Conservation (phyloP, 106 monocot genomes). For the Apostasia ramifera region DNA sequence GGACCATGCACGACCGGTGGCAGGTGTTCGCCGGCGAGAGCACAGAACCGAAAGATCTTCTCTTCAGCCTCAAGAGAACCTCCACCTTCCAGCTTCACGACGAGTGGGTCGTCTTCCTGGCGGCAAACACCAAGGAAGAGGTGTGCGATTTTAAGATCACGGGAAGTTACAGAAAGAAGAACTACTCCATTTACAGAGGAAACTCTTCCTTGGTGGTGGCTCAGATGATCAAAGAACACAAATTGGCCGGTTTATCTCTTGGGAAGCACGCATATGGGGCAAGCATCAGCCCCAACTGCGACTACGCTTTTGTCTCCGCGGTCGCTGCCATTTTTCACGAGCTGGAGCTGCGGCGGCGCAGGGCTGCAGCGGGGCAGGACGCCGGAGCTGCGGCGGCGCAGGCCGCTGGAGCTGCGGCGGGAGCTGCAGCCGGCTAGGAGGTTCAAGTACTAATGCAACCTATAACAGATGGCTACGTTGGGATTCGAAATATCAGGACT, state of each 20-base stretch:
- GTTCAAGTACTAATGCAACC: no score
- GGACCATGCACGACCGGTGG: neutral
- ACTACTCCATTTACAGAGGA: constrained; percentile 4
- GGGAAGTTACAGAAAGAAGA: constrained; percentile 7
- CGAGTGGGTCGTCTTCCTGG: constrained; percentile 5
- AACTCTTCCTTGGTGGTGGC: neutral
- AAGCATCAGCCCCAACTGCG: neutral
- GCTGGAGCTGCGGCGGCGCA: no score
- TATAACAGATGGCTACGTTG: no score
- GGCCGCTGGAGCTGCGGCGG: no score
- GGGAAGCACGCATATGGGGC: constrained; percentile 1
- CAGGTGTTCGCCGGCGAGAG: neutral
- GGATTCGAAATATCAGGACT: no score
- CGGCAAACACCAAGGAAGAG: neutral
- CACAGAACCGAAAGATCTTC: neutral
- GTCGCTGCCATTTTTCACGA: neutral
- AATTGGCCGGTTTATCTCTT: neutral
- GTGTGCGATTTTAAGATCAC: neutral
- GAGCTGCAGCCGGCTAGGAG: no score
- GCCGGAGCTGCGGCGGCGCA: no score
- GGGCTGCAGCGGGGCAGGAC: no score
- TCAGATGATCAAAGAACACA: constrained; percentile 4
- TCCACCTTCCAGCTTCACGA: neutral
- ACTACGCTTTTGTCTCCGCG: neutral
- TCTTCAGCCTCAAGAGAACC: neutral